phyloP scores from a whole-genome alignment of 179 eudicot species.

The Silene coronaria region DNA sequence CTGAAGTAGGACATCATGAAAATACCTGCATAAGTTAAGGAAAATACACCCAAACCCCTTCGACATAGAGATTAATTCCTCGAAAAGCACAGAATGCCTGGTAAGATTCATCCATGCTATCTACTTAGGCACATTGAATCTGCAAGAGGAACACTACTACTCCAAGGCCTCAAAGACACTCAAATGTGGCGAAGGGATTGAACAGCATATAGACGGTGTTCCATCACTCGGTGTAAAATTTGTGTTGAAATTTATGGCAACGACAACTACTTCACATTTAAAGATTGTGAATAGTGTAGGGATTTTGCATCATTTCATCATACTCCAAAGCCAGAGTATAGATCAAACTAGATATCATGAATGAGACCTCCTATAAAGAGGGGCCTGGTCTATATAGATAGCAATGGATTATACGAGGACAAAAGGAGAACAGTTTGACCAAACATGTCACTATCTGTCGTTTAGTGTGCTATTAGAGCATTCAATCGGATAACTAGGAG shows the following conservation, averaged over 20 bases:
- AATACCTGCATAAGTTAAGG: too few relatives aligned
- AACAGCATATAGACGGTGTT: background rate
- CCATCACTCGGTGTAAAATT: background rate
- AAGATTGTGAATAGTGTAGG: background rate
- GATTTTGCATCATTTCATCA: background rate
- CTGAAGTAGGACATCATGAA: too few relatives aligned
- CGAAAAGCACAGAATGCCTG: background rate
- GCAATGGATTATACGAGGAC: background rate
- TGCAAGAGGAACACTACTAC: background rate
- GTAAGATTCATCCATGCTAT: background rate
- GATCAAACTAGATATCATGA: background rate
- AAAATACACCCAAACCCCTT: background rate
- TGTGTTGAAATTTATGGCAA: background rate
- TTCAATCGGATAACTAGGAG: too few relatives aligned
- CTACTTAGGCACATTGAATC: background rate
- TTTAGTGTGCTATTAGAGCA: too few relatives aligned
- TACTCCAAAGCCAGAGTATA: background rate
- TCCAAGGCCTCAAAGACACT: background rate
- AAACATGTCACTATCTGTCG: too few relatives aligned
- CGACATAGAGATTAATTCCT: too few relatives aligned
- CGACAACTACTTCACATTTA: background rate
- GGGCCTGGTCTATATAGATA: background rate
- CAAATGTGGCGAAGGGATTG: background rate
- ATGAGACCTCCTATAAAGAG: background rate
- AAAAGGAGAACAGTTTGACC: background rate